Evolutionary conservation across 2,329 filamentous ascomycete genomes (phyloP).

Genomic region (Pestalotiopsis sp.): DNA sequence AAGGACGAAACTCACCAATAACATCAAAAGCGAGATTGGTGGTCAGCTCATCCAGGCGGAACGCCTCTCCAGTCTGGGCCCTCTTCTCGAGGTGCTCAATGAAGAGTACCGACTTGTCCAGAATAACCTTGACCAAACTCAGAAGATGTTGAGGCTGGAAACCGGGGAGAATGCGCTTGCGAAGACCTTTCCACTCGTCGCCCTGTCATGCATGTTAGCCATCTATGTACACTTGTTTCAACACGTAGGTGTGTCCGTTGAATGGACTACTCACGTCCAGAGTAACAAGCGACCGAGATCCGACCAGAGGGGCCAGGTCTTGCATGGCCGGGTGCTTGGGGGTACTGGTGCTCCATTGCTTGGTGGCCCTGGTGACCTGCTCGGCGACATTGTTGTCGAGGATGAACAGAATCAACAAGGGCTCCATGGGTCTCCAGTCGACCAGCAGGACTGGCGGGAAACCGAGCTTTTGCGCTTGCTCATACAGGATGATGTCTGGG

Average conservation of each 20-base stretch:
- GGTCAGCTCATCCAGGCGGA: slow-evolving; percentile 14
- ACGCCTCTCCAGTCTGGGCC: slow-evolving; percentile 13
- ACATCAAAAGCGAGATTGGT: slow-evolving; percentile 20
- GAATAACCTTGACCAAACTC: slow-evolving; percentile 17
- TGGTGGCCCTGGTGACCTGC: slow-evolving; percentile 10
- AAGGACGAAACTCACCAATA: slow-evolving; percentile 13
- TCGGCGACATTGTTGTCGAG: slow-evolving; percentile 11
- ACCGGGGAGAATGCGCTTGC: slow-evolving; percentile 13
- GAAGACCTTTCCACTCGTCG: slow-evolving; percentile 14
- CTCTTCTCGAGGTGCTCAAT: slow-evolving; percentile 15
- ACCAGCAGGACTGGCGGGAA: slow-evolving; percentile 12
- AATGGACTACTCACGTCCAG: slow-evolving; percentile 12
- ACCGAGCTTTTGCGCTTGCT: slow-evolving; percentile 10
- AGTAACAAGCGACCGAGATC: slow-evolving; percentile 10
- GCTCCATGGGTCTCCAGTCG: slow-evolving; percentile 11
- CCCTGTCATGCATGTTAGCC: slow-evolving; percentile 10
- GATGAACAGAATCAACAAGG: slow-evolving; percentile 9
- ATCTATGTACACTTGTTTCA: too few relatives aligned
- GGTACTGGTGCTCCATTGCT: slow-evolving; percentile 10
- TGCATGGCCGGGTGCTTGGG: slow-evolving; percentile 13
- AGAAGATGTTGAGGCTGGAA: slow-evolving; percentile 19
- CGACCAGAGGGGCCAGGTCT: slow-evolving; percentile 10
- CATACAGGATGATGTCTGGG: slow-evolving; percentile 10
- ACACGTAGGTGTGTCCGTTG: too few relatives aligned
- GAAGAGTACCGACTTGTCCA: slow-evolving; percentile 19